Evolutionary conservation across 2,329 filamentous ascomycete genomes (phyloP).

Genomic region (Fusarium drepaniforme): DNA sequence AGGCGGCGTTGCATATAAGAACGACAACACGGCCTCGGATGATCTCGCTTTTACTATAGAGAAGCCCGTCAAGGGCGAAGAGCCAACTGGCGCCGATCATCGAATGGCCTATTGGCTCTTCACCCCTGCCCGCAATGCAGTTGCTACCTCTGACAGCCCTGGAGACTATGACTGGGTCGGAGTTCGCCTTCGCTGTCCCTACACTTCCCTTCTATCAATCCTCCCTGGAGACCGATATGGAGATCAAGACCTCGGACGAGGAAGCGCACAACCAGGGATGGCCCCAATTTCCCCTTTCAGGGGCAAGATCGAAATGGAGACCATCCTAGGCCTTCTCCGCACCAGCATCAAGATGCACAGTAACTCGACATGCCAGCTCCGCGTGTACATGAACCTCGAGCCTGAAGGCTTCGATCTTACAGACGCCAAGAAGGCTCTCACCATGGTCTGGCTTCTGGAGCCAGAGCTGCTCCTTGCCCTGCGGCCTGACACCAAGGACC

Average conservation of each 20-base stretch:
- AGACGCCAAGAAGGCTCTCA: slow-evolving; percentile 24
- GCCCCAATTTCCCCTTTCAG: background rate
- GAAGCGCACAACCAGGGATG: background rate
- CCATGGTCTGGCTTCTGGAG: slow-evolving; percentile 31
- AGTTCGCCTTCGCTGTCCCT: slow-evolving; percentile 41
- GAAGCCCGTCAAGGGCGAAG: background rate
- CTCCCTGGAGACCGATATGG: background rate
- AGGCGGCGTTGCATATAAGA: slow-evolving; percentile 23
- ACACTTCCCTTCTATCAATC: background rate
- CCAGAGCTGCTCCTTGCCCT: slow-evolving; percentile 19
- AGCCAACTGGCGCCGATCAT: background rate
- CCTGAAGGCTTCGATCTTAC: slow-evolving; percentile 19
- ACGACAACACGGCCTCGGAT: background rate
- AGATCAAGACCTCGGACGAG: background rate
- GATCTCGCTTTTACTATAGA: slow-evolving; percentile 1
- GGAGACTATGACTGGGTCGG: slow-evolving; percentile 44
- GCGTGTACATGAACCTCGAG: slow-evolving; percentile 15
- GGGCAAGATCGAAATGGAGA: slow-evolving; percentile 20
- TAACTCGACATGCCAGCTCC: slow-evolving; percentile 42
- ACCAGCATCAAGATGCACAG: slow-evolving; percentile 31
- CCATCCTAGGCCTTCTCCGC: slow-evolving; percentile 19
- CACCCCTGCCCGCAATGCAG: slow-evolving; percentile 21
- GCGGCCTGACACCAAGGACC: slow-evolving; percentile 3
- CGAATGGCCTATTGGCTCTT: slow-evolving; percentile 27
- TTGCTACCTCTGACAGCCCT: slow-evolving; percentile 21